Evolutionary conservation across 495 filamentous ascomycete genomes (phyloP).

Genomic region (Geopyxis carbonaria): DNA sequence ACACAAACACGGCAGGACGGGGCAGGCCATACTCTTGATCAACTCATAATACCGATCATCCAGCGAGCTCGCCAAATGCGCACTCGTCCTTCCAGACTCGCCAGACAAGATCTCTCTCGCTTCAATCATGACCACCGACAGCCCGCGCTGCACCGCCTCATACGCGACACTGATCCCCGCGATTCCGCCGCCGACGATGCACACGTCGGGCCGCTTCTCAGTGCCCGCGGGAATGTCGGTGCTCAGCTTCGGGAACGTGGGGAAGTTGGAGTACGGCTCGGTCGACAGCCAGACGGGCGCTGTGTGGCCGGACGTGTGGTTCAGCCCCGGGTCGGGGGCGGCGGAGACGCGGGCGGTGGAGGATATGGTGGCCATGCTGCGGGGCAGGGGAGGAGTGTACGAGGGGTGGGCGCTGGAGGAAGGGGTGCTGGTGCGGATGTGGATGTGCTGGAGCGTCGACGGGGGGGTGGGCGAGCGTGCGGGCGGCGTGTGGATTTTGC

Average conservation of each 20-base stretch:
- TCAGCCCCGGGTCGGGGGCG: conserved; percentile 10
- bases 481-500: not conserved
- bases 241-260: conserved; percentile 30
- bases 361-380: not conserved
- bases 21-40: conserved; percentile 26
- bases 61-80: conserved; percentile 37
- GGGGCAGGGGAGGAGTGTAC: not conserved
- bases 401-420: not conserved
- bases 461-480: not conserved
- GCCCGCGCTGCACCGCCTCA: conserved; percentile 35
- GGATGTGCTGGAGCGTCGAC: not conserved
- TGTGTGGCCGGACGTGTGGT: conserved; percentile 33
- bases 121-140: conserved; percentile 36
- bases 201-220: conserved; percentile 32
- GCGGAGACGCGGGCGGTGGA: not conserved
- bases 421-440: not conserved
- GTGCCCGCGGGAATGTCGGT: conserved; percentile 24
- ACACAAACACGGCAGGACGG: no score
- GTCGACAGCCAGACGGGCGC: conserved; percentile 38
- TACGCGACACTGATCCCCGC: conserved; percentile 38
- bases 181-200: conserved; percentile 40
- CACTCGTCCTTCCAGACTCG: conserved; percentile 37
- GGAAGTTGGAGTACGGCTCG: conserved; percentile 33
- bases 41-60: conserved; percentile 38
- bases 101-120: conserved; percentile 37